Evolutionary conservation across 2,329 filamentous ascomycete species (phyloP).

Genomic region (Fusarium bactridioides): DNA sequence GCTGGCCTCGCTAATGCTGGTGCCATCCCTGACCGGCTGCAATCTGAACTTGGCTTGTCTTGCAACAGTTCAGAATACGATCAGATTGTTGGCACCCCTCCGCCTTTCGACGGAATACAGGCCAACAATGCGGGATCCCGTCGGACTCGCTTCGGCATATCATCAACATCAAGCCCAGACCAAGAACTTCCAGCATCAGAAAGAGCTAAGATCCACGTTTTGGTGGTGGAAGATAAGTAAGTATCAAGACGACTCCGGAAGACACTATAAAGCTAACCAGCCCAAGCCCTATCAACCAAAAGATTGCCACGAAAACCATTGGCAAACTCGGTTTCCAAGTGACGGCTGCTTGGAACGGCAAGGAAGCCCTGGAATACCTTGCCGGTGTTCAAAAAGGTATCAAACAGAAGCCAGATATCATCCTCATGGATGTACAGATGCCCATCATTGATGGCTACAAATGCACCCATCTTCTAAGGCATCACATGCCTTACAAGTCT

Average conservation of each 20-base stretch:
- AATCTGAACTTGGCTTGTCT: constrained; percentile 69
- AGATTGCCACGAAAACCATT: constrained; percentile 79
- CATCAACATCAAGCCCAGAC: constrained; percentile 48
- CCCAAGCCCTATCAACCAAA: constrained; percentile 70
- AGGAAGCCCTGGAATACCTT: constrained; percentile 80
- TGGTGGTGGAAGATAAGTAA: constrained; percentile 84
- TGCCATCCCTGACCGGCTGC: constrained; percentile 71
- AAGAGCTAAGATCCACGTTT: constrained; percentile 70
- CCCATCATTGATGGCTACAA: constrained; percentile 80
- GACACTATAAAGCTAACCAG: constrained; percentile 24
- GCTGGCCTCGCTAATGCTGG: constrained; percentile 67
- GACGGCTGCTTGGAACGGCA: constrained; percentile 77
- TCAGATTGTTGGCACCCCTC: constrained; percentile 52
- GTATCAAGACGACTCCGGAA: constrained; percentile 39
- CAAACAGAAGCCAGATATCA: constrained; percentile 72
- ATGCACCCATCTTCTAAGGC: constrained; percentile 76
- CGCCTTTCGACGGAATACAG: constrained; percentile 41
- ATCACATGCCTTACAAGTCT: constrained; percentile 69
- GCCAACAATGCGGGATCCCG: constrained; percentile 36
- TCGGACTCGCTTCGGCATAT: constrained; percentile 47
- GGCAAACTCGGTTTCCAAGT: constrained; percentile 76
- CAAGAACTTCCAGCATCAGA: constrained; percentile 63
- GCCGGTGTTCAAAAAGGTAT: constrained; percentile 59
- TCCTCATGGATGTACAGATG: constrained; percentile 83
- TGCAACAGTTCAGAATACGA: constrained; percentile 73